Evolutionary conservation across 371 early-diverging fungal genomes (phyloP).

Genomic region (Mortierella sp.): DNA sequence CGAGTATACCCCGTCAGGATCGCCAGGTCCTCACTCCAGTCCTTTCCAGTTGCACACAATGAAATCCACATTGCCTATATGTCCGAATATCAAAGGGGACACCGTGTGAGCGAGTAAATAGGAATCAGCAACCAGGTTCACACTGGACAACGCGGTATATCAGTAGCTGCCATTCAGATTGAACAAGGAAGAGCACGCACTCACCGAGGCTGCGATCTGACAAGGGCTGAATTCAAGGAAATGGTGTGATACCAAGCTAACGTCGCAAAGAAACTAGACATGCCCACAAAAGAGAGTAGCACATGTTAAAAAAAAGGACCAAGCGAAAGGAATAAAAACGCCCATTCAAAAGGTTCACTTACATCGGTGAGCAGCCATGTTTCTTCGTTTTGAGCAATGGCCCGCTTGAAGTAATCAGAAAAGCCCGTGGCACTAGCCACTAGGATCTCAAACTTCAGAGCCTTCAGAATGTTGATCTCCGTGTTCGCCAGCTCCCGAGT

Average conservation of each 20-base stretch:
- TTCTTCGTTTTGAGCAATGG: conserved; percentile 13
- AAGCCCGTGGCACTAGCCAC: conserved; percentile 44
- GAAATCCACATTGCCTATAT: conserved; percentile 43
- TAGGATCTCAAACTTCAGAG: conserved; percentile 45
- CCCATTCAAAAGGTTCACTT: conserved; percentile 6
- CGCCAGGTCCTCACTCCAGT: conserved; percentile 47
- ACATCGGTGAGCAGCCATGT: conserved; percentile 31
- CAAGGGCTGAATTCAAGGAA: conserved; percentile 35
- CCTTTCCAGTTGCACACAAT: conserved; percentile 24
- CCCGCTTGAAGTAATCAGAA: conserved; percentile 43
- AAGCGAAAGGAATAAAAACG: not conserved
- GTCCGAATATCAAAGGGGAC: not conserved
- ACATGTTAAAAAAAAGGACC: not conserved
- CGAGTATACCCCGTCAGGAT: conserved; percentile 41
- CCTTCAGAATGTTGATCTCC: conserved; percentile 36
- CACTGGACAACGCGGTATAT: not conserved
- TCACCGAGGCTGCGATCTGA: conserved; percentile 47
- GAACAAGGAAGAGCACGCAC: not conserved
- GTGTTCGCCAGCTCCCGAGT: conserved; percentile 27
- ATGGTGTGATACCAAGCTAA: conserved; percentile 37
- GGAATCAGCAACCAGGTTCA: not conserved
- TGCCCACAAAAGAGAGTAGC: not conserved
- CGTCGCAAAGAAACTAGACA: conserved; percentile 45
- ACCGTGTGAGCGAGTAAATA: no score
- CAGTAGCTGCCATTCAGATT: no score